Evolutionary conservation across 345 rosid genomes (phyloP).

Genomic region (Salix udensis): DNA sequence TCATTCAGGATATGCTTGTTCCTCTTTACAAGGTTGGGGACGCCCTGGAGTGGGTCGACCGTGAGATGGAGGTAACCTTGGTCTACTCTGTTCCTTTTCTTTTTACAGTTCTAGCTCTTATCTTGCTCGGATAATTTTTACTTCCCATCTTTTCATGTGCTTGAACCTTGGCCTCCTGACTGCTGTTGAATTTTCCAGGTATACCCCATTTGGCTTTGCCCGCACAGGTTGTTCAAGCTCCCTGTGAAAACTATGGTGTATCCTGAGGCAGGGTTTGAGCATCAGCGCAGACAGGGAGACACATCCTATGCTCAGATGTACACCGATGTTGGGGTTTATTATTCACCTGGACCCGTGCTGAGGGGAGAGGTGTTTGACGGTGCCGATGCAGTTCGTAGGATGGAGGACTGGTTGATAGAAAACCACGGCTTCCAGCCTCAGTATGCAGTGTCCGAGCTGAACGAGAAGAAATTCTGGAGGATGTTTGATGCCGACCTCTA

Average conservation of each 20-base stretch:
- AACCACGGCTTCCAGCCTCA: conserved; percentile 96
- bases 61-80: conserved; percentile 90
- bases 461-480: conserved; percentile 90
- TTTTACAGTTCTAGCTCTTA: not conserved
- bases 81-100: not conserved
- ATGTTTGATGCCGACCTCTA: conserved; percentile 87
- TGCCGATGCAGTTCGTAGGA: conserved; percentile 66
- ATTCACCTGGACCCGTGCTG: conserved; percentile 86
- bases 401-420: conserved; percentile 94
- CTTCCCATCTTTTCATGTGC: no score
- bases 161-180: not conserved
- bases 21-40: conserved; percentile 96
- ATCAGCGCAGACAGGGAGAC: conserved; percentile 82
- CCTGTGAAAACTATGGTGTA: conserved; percentile 85
- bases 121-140: not conserved
- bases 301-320: conserved; percentile 88
- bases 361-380: conserved; percentile 95
- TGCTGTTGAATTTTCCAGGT: conserved; percentile 38
- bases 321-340: conserved; percentile 94
- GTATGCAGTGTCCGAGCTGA: conserved; percentile 90
- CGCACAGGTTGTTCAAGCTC: conserved; percentile 80
- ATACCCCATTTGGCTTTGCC: conserved; percentile 97
- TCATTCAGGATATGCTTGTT: conserved; percentile 98
- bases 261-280: conserved; percentile 96
- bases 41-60: conserved; percentile 90